Base-by-base conservation (phyloP, 495 filamentous ascomycete genomes). In the Penicillium parvum region DNA sequence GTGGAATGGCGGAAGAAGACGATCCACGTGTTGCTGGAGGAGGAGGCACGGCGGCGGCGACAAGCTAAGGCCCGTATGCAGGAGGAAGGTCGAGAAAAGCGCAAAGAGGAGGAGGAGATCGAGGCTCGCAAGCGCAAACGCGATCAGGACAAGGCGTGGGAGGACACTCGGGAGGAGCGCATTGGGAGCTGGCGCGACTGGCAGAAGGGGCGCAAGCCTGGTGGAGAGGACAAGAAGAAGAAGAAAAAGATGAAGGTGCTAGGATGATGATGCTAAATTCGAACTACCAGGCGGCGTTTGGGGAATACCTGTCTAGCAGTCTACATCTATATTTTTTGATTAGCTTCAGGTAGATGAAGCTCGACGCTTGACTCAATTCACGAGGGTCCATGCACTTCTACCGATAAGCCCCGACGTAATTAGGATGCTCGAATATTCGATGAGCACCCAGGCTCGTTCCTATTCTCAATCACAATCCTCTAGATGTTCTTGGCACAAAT, bases 161-260 rank as follows among this genome's bases (percentile, higher is more conserved):
- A 98, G 72, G 77, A 84, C 60, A 94, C 83, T 26, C 77, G 94
- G 32, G 92, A 98, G 40, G 76, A 88, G 63, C 78, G 92, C 43
- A 97, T 98, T 68, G 85, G 81, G 19, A 95, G 85, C 61, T 99
- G 92, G 92, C 81, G 94, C 21, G 83, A 90, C 43, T 99, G 90
- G 52, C 85, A 92, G 55, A 89, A 90, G 68, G 74, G 71, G 15
- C 62, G 63, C 37, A 76, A 76, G 38, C 76, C 76, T 17, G 66
- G 50, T 1, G 69, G 55, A 2, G 68, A 69, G 5, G 60, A 66
- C 19, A 80, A 79, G 46, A 79, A 79, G 57, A 88, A 86, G 60
- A 94, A 94, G 76, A 96, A 95, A 78, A 91, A 92, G 72, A 91
- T 88, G 76, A 94, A 95, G 74, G 75, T 88, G n/a, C 71, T 86